Evolutionary conservation across 805 yeast species (phyloP).

Genomic region (Monosporozyma servazzii): DNA sequence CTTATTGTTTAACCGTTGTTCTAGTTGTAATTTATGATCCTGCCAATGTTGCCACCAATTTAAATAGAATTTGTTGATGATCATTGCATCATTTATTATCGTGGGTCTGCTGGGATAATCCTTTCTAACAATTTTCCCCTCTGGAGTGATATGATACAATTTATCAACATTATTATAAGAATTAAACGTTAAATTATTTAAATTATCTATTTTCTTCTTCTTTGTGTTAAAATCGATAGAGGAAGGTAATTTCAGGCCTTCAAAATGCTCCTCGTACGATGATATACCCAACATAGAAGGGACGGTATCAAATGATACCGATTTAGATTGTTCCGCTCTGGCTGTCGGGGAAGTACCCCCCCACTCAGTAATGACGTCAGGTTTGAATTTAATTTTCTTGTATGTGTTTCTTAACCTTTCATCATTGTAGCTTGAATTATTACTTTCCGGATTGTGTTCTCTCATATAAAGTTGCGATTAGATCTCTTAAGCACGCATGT

Average conservation of each 20-base stretch:
- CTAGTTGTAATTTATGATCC: slow-evolving; percentile 7
- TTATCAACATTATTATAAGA: slow-evolving; percentile 1
- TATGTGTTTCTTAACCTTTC: slow-evolving; percentile 13
- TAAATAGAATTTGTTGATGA: slow-evolving; percentile 16
- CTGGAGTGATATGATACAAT: slow-evolving; percentile 15
- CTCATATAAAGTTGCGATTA: not conserved
- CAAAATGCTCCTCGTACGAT: slow-evolving; percentile 12
- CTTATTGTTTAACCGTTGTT: slow-evolving; percentile 9
- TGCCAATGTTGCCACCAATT: slow-evolving; percentile 18
- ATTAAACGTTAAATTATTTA: not conserved
- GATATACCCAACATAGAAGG: slow-evolving; percentile 20
- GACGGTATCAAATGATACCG: slow-evolving; percentile 29
- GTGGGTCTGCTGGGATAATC: slow-evolving; percentile 28
- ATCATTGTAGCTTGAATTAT: slow-evolving; percentile 4
- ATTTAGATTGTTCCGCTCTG: not conserved
- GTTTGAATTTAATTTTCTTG: slow-evolving; percentile 8
- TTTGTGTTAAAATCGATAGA: not conserved
- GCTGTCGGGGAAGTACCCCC: too few relatives aligned
- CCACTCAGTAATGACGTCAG: not conserved
- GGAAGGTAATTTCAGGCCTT: slow-evolving; percentile 15
- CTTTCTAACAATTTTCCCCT: slow-evolving; percentile 23
- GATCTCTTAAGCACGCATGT: not conserved
- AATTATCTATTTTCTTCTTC: not conserved
- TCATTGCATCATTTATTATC: slow-evolving; percentile 21
- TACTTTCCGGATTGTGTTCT: not conserved